Conservation (phyloP, 2,329 filamentous ascomycete species). For the Magnaporthiopsis poae region DNA sequence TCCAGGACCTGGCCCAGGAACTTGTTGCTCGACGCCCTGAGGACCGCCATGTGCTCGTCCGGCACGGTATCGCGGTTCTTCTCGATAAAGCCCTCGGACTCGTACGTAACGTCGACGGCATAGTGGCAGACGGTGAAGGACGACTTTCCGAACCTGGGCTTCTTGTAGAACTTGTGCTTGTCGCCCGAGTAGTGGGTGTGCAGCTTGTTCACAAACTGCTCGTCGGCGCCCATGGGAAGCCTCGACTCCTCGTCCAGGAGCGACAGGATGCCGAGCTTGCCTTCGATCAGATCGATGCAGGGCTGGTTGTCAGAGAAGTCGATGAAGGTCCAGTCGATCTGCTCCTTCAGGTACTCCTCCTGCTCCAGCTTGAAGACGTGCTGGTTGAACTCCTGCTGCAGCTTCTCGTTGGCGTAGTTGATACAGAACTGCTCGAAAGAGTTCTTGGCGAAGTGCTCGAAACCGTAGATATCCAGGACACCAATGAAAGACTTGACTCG, state of each 20-base stretch:
- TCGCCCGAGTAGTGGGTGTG: constrained; percentile 84
- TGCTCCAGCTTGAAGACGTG: constrained; percentile 99
- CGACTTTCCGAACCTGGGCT: constrained; percentile 93
- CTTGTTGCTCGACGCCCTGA: constrained; percentile 70
- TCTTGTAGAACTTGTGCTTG: constrained; percentile 97
- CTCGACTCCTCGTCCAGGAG: constrained; percentile 93
- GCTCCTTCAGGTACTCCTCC: constrained; percentile 88
- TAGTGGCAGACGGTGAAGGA: constrained; percentile 98
- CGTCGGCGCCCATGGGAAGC: constrained; percentile 91
- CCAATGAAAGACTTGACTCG: constrained; percentile 87
- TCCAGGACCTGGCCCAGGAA: constrained; percentile 81
- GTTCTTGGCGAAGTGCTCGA: constrained; percentile 98
- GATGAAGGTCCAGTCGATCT: constrained; percentile 99
- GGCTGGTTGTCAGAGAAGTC: constrained; percentile 99
- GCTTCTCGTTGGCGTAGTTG: constrained; percentile 98
- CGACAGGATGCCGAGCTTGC: constrained; percentile 85
- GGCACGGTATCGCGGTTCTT: constrained; percentile 98
- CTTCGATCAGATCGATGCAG: constrained; percentile 96
- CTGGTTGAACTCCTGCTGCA: constrained; percentile 98
- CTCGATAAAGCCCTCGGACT: constrained; percentile 97
- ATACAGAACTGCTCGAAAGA: constrained; percentile 99
- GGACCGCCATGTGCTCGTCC: constrained; percentile 92
- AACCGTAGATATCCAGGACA: constrained; percentile 97
- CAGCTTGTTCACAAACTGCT: constrained; percentile 91
- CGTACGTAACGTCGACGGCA: constrained; percentile 93